Base-by-base conservation (phyloP, 106 monocot species). In the Chionographis japonica region DNA sequence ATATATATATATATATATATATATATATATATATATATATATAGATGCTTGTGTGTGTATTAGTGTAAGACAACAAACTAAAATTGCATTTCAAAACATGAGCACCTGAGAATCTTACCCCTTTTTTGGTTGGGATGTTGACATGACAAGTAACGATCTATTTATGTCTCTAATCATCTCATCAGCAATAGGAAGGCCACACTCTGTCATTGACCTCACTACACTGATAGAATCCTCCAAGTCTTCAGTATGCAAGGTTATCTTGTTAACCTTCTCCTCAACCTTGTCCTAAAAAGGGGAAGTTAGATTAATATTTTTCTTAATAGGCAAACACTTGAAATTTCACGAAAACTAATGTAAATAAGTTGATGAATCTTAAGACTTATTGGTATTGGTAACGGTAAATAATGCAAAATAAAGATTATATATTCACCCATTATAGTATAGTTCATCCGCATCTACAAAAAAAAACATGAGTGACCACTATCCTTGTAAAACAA, bases 161-260 rank as follows among this genome's bases (percentile, higher is more conserved):
- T 75, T 91, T 60, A 95, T 95, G 74, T 91, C 94, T 69, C 84
- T 88, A 68, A 86, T 86, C 94, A 95, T 95, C 18, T 82, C 85
- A 77, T 91, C 81, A 70, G 70, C 85, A 69, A 95, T 79, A 8
- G 79, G 83, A 73, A 88, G 62, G 8, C 94, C 91, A 75, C 62
- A 84, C 49, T 95, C 88, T 27, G 78, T 61, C 94, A 95, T 95
- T 70, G 91, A 83, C 56, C 72, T 86, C 17, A 91, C 77, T 16
- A 69, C 74, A 68, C 57, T 61, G 16, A 95, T 95, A n/a, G 94
- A 95, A 75, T 95, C 94, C 77, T 95, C 94, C 61, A 81, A 75
- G 65, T 95, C 94, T 68, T 91, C 94, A 12, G 85, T 95, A 56
- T 91, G 90, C 53, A 95, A 56, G 49, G 78, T 72, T 27, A 81